phyloP scores from a whole-genome alignment of 208 protist genomes.

The Trypanosoma congolense region DNA sequence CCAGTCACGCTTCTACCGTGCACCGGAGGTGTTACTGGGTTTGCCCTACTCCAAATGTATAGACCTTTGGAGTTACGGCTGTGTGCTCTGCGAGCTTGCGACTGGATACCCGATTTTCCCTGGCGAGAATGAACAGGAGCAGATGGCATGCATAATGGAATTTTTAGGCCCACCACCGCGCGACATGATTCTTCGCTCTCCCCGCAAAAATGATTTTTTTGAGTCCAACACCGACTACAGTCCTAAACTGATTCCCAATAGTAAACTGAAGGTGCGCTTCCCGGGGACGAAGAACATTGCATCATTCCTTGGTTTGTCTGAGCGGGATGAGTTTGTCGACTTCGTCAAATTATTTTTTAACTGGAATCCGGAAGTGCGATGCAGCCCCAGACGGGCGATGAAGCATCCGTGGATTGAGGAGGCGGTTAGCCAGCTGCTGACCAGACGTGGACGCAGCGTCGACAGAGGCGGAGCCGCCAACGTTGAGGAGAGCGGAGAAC shows the following conservation, averaged over 20 bases:
- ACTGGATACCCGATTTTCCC: conserved; percentile 91
- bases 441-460: not conserved
- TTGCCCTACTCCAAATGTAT: conserved; percentile 69
- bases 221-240: conserved; percentile 22
- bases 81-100: conserved; percentile 90
- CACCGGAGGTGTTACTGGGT: conserved; percentile 86
- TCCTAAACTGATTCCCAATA: conserved; percentile 40
- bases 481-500: not conserved
- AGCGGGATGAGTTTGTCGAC: conserved; percentile 58
- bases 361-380: conserved; percentile 61
- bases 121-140: conserved; percentile 81
- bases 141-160: conserved; percentile 84
- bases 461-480: not conserved
- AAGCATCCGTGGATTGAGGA: conserved; percentile 63
- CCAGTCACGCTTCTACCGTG: conserved; percentile 89
- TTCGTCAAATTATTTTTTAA: conserved; percentile 65
- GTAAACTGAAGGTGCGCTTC: conserved; percentile 27
- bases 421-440: conserved; percentile 27
- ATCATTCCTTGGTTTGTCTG: conserved; percentile 43
- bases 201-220: conserved; percentile 49
- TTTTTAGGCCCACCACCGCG: conserved; percentile 75
- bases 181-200: conserved; percentile 32
- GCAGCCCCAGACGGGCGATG: conserved; percentile 59
- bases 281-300: conserved; percentile 48
- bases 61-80: conserved; percentile 93